Evolutionary conservation across 257 asterid genomes (phyloP).

Genomic region (Hygrophila difformis): DNA sequence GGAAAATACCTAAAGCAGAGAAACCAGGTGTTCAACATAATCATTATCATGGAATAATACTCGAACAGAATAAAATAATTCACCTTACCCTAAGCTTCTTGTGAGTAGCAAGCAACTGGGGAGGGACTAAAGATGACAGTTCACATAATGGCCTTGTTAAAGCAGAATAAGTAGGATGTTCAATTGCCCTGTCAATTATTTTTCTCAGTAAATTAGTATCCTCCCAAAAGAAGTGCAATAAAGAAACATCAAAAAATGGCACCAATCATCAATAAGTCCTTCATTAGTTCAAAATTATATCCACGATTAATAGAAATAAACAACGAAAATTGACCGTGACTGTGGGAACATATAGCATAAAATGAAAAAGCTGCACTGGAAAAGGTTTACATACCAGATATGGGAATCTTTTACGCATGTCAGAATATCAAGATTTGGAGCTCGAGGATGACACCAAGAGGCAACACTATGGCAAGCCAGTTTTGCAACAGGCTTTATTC

Average conservation of each 20-base stretch:
- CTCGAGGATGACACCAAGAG: constrained; percentile 99
- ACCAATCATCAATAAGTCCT: constrained; percentile 10
- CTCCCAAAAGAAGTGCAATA: constrained; percentile 14
- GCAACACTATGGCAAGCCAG: constrained; percentile 98
- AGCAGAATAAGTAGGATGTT: constrained; percentile 98
- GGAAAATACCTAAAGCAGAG: constrained; percentile 59
- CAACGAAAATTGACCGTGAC: no score
- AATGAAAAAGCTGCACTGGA: background rate
- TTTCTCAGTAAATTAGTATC: constrained; percentile 18
- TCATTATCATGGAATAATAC: constrained; percentile 1
- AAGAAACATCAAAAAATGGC: background rate
- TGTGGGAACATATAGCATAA: no score
- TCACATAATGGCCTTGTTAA: constrained; percentile 97
- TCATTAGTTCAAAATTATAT: constrained; percentile 2
- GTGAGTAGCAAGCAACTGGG: constrained; percentile 88
- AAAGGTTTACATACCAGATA: constrained; percentile 53
- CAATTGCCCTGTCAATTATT: constrained; percentile 86
- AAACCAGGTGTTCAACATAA: constrained; percentile 10
- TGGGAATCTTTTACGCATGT: constrained; percentile 98
- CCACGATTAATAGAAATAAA: background rate
- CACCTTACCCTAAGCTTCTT: constrained; percentile 85
- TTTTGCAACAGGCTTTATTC: constrained; percentile 92
- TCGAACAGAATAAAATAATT: constrained; percentile 4
- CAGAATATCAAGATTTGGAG: constrained; percentile 95
- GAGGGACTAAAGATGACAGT: constrained; percentile 88